phyloP scores from a whole-genome alignment of 176 grass and related monocot species.

The Panicum miliaceum region DNA sequence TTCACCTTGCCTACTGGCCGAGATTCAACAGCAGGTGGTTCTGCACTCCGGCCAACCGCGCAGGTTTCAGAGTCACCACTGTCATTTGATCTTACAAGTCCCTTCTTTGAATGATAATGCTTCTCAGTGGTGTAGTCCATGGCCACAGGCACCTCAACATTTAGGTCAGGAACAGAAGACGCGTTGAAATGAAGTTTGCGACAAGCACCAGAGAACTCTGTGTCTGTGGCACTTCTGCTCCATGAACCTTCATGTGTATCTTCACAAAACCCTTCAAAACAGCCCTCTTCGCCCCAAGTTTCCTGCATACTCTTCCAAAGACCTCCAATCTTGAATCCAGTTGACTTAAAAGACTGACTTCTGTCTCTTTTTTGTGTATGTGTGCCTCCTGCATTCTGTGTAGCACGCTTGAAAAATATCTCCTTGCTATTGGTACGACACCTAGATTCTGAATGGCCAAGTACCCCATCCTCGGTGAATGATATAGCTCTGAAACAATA shows the following conservation, averaged over 20 bases:
- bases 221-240: slow-evolving; percentile 59
- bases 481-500: slow-evolving; percentile 95
- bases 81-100: slow-evolving; percentile 61
- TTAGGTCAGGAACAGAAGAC: slow-evolving; percentile 81
- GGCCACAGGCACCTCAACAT: slow-evolving; percentile 58
- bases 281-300: slow-evolving; percentile 70
- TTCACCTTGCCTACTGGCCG: slow-evolving; percentile 43
- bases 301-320: slow-evolving; percentile 69
- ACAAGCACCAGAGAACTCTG: slow-evolving; percentile 59
- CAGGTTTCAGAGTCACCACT: slow-evolving; percentile 88
- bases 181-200: slow-evolving; percentile 77
- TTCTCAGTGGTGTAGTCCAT: slow-evolving; percentile 59
- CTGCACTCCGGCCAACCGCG: slow-evolving; percentile 44
- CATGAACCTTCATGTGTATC: slow-evolving; percentile 66
- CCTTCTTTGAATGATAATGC: slow-evolving; percentile 54
- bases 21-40: slow-evolving; percentile 69
- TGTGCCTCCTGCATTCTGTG: slow-evolving; percentile 45
- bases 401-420: slow-evolving; percentile 48
- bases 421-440: slow-evolving; percentile 90
- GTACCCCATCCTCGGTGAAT: slow-evolving; percentile 75
- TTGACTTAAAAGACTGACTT: slow-evolving; percentile 59
- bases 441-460: slow-evolving; percentile 93
- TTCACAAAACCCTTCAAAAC: slow-evolving; percentile 61
- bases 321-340: slow-evolving; percentile 83
- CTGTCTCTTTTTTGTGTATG: slow-evolving; percentile 52